phyloP scores from a whole-genome alignment of 179 eudicot species.

The Actinidia arguta region DNA sequence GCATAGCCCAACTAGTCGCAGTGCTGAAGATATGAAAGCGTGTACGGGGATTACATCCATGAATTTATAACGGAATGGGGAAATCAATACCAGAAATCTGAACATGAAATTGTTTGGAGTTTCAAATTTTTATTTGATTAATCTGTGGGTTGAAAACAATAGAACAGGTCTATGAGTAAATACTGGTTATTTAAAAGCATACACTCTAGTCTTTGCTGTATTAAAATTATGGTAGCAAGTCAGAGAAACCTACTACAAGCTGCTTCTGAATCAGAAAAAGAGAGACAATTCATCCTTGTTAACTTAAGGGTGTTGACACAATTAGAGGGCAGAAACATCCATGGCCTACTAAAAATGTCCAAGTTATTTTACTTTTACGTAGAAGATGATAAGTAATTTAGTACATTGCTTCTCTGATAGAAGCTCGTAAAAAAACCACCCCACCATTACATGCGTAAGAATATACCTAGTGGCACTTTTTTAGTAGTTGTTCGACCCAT shows the following conservation, averaged over 20 bases:
- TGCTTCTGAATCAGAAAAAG: neutral
- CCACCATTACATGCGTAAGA: too few species aligned
- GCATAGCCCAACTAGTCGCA: neutral
- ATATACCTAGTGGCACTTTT: too few species aligned
- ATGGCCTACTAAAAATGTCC: too few species aligned
- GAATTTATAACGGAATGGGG: too few species aligned
- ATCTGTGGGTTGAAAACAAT: neutral
- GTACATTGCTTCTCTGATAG: too few species aligned
- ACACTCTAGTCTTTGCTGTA: neutral
- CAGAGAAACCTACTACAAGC: neutral
- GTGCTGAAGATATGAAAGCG: neutral
- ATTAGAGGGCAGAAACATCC: neutral
- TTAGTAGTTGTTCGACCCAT: too few species aligned
- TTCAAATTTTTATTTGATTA: neutral
- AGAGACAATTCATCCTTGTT: neutral
- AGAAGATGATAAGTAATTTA: too few species aligned
- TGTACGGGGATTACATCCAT: neutral
- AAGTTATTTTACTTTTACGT: too few species aligned
- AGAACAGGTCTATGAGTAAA: neutral
- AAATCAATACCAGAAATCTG: too few species aligned
- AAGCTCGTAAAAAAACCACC: too few species aligned
- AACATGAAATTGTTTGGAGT: neutral
- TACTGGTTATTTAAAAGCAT: neutral
- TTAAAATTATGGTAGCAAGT: neutral
- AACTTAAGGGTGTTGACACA: neutral